Evolutionary conservation across 495 filamentous ascomycete genomes (phyloP), one percentile per base, ranked within the genome.

Genomic region (Aspergillus cavernicola): DNA sequence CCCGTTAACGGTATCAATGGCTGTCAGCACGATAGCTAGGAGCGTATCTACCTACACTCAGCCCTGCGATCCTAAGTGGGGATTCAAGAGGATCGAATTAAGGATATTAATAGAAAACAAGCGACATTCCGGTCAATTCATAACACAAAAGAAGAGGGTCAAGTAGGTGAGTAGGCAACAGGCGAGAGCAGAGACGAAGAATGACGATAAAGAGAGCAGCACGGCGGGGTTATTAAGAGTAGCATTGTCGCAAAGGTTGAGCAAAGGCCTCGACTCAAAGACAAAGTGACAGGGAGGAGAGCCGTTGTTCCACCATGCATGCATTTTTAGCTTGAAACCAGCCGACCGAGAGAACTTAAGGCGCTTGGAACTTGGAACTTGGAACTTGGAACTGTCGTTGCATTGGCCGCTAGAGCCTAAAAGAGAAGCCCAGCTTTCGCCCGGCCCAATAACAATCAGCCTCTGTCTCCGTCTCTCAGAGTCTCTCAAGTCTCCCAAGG

Each of bases 181-280:
- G 43, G 18, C 28, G n/a, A 41, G 33, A 41, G 38, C 33, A 40
- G 26, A 54, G 42, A 12, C 35, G 33, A 46, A 29, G 41, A 41
- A 31, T 32, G 43, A 36, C 16, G 24, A 41, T 13, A 37, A 31
- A 12, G 33, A 33, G 33, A 41, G 36, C 46, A 50, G 53, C 13
- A 51, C 52, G 46, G 57, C 57, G 57, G 57, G 57, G 57, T 55
- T 55, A 38, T 37, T 48, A 49, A 31, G 13, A 29, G 20, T 43
- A 29, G 35, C 51, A 59, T 52, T 42, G 57, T 40, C 23, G 40
- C 41, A 26, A 48, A 33, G 42, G 33, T 50, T 46, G 52, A 59
- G 57, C 57, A 59, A 55, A 55, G 57, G 57, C 52, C 52, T 55
- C 47, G 32, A 50, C 50, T 26, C 45, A 33, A 24, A 41, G 35